Conservation (phyloP, 2,329 filamentous ascomycete genomes). For the Penicillium fuscoglaucum region DNA sequence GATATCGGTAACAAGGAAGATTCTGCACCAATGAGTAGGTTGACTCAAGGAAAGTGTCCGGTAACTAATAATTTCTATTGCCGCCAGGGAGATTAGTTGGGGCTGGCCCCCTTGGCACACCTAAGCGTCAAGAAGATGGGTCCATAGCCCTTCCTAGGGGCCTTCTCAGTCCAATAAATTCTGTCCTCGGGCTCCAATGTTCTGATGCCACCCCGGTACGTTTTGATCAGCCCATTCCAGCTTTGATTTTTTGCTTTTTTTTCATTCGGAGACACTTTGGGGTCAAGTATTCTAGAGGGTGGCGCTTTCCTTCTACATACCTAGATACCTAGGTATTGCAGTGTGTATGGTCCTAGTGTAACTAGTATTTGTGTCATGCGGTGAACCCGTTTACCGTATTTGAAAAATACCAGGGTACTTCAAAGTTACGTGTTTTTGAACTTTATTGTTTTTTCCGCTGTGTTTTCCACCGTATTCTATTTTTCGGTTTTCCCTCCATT, state of each 20-base stretch:
- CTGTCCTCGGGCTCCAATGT: background rate
- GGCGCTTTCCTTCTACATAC: background rate
- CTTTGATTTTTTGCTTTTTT: no score
- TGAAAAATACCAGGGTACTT: background rate
- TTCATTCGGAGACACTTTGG: no score
- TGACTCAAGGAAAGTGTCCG: background rate
- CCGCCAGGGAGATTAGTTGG: background rate
- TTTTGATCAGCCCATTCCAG: background rate
- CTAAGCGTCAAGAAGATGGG: background rate
- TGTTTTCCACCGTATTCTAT: no score
- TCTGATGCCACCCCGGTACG: background rate
- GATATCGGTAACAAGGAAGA: conserved; percentile 2
- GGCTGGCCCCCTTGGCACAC: background rate
- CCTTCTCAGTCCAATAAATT: background rate
- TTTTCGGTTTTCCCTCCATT: no score
- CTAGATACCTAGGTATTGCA: no score
- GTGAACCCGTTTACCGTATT: background rate
- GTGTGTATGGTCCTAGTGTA: background rate
- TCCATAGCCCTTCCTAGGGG: background rate
- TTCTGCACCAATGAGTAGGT: background rate
- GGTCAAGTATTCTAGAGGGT: background rate
- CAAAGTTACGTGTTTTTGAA: background rate
- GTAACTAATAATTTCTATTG: background rate
- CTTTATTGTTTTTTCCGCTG: background rate
- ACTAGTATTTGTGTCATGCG: background rate